Evolutionary conservation across 441 rosid species (phyloP), one percentile per base, ranked within the genome.

Genomic region (Lepidium campestre): DNA sequence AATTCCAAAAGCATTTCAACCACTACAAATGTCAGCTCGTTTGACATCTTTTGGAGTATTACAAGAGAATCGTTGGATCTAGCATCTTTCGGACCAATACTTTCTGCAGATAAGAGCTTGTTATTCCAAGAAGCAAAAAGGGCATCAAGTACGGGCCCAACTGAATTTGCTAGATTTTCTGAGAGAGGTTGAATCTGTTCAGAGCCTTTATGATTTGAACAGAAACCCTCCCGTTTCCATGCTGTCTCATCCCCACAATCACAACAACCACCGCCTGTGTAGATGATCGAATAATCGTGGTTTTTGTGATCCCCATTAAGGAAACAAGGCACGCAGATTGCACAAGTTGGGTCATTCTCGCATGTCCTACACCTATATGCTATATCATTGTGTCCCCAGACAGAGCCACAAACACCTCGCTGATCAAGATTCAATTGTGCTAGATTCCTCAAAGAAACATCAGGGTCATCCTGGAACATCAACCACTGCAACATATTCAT

Each of bases 241-340:
- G 99, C 99, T 0, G 99, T 94, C 32, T 78, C 86, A 74, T 94
- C 99, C 57, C 99, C 99, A 78, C 98, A 94, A 76, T 94, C 99
- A 71, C 99, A 95, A 67, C 99, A 95, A 69, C 99, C 99, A 56
- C 95, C 90, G 20, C 86, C 87, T 0, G 98, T 91, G 57, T 90
- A 87, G 20, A 87, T 88, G 55, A 87, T 78, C 1, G 95, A 88
- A 80, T 84, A 91, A 71, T 95, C 98, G 53, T 95, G 99, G 66
- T 71, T 79, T 55, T 72, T 67, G 73, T 95, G 99, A 68, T 88
- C 77, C 46, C 99, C 99, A 70, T 86, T 83, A 78, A 77, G 82
- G 63, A 95, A 95, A 76, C 99, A 95, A 65, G 96, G 87, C 67
- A 88, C 96, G 27, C 99, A 95, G 65, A 95, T 88, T 29, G 98